Conservation (phyloP, 805 yeast species). For the Wickerhamiella sergipiensis region DNA sequence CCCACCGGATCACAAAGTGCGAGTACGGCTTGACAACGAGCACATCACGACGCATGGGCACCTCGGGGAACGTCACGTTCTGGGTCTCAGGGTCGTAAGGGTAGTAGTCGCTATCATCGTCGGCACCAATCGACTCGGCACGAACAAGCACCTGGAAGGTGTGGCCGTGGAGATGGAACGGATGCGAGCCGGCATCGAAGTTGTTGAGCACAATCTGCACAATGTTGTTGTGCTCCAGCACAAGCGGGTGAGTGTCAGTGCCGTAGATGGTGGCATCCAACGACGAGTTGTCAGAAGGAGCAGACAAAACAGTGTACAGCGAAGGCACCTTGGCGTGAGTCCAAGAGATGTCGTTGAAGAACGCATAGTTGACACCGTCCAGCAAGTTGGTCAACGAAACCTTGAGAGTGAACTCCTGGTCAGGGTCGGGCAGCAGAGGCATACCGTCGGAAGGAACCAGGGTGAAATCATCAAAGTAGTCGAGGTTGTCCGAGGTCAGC, state of each 20-base stretch:
- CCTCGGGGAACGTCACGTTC: conserved; percentile 43
- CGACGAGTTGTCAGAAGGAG: conserved; percentile 37
- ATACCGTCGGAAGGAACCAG: conserved; percentile 48
- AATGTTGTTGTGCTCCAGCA: conserved; percentile 50
- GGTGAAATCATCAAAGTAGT: conserved; percentile 61
- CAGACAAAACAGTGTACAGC: conserved; percentile 58
- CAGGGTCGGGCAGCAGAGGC: conserved; percentile 52
- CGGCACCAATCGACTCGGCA: conserved; percentile 38
- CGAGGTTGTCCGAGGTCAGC: conserved; percentile 31
- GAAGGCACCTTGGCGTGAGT: conserved; percentile 76
- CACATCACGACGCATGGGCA: conserved; percentile 78
- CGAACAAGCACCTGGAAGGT: conserved; percentile 72
- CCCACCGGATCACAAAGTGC: conserved; percentile 71
- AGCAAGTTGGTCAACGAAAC: conserved; percentile 75
- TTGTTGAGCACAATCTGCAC: conserved; percentile 78
- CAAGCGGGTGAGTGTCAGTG: conserved; percentile 60
- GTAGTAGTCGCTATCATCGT: conserved; percentile 38
- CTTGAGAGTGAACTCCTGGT: conserved; percentile 47
- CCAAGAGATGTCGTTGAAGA: conserved; percentile 79
- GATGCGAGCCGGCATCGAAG: conserved; percentile 84
- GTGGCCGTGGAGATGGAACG: conserved; percentile 96
- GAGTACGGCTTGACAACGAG: conserved; percentile 72
- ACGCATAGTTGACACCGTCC: conserved; percentile 89
- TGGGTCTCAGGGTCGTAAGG: conserved; percentile 40
- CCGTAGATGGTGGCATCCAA: conserved; percentile 60